Evolutionary conservation across 1,139 yeast genomes (phyloP), one percentile per base, ranked within the genome.

Genomic region (Saccharomyces hybrid): DNA sequence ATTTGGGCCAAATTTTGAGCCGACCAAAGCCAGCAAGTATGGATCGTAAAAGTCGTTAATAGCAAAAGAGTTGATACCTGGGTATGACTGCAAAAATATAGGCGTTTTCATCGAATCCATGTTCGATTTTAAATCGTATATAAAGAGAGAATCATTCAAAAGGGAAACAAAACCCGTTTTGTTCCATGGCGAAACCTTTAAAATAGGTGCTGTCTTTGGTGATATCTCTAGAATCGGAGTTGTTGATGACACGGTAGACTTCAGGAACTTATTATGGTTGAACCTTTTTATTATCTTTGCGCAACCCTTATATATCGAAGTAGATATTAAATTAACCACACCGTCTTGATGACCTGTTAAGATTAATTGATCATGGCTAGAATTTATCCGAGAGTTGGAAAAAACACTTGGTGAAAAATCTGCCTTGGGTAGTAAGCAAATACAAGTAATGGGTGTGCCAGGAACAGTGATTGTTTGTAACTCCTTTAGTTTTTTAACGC

Each of bases 301-400:
- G 19, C 55, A 48, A 2, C 66, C 66, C 3, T 55, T 26, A 4
- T 55, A 55, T 21, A 54, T 54, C 3, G 67, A 62, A 4, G 68
- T 64, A 2, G 65, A 53, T 19, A 67, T 65, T 51, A 67, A 44
- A 52, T 67, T 65, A 2, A 66, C 66, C 24, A 53, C 51, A 6
- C 70, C 70, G 54, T 67, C 64, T 46, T 61, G 62, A 47, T 66
- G 68, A 38, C 67, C 70, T 1, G 69, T 57, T 31, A 67, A 54
- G 7, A 66, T 16, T 32, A 63, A 27, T 29, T 60, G 61, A 42
- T 60, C 58, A 34, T 64, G 64, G 7, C 55, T 52, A 47, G 54
- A 56, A 34, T 56, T 58, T 28, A 57, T 55, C n/a, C 42, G 48
- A n/a, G 48, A 47, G 44, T 4, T 38, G 3, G n/a, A 7, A 7